These are phyloP conservation scores for Stromatinia cepivora DNA, from an alignment of 2,329 filamentous ascomycete genomes.

Conservation along the genomic window DNA sequence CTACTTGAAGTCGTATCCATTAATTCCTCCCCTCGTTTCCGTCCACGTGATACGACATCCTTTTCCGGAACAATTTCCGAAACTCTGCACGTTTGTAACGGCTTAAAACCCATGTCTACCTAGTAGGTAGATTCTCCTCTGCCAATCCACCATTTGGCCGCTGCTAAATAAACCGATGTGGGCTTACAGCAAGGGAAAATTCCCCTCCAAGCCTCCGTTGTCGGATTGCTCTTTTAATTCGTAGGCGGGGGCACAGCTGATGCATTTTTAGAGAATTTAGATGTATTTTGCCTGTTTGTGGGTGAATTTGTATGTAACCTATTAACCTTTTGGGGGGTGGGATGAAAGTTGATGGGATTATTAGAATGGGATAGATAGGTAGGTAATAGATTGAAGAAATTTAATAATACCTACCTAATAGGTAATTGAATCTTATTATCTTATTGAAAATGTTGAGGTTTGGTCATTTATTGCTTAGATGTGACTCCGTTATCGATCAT, in stretches of 20 bases:
- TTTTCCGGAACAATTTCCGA: background rate
- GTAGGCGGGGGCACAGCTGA: constrained; percentile 11
- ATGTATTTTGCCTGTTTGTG: background rate
- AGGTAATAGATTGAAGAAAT: background rate
- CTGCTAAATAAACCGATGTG: constrained; percentile 8
- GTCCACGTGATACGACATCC: background rate
- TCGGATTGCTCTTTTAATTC: constrained; percentile 6
- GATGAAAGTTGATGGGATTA: no score
- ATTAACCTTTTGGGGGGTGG: no score
- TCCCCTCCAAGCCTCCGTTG: background rate
- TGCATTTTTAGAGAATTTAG: background rate
- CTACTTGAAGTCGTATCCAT: background rate
- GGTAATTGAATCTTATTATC: background rate
- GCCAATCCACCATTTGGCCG: constrained; percentile 10
- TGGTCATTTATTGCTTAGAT: constrained; percentile 4
- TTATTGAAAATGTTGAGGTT: constrained; percentile 6
- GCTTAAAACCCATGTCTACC: background rate
- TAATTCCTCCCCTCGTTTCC: no score
- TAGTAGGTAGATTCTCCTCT: background rate
- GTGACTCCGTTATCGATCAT: constrained; percentile 18
- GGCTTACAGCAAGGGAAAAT: background rate
- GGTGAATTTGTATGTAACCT: background rate
- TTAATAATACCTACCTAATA: background rate
- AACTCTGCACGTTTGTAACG: background rate
- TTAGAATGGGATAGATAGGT: no score